Conservation (phyloP, 2,329 filamentous ascomycete genomes). For the Lecanicillium sp. region DNA sequence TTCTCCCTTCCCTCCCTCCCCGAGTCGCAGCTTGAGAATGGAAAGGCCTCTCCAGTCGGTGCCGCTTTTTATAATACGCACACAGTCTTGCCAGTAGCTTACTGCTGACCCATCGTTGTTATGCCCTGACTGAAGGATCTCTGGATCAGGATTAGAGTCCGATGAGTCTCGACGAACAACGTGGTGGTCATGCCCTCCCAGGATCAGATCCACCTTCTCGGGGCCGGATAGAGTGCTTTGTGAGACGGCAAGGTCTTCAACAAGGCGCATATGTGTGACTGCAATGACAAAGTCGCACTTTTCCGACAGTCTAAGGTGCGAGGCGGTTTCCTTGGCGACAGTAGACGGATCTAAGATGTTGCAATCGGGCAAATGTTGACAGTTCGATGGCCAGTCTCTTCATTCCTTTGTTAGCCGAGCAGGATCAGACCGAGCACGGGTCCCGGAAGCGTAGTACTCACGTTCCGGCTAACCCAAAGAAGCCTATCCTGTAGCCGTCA, state of each 20-base stretch:
- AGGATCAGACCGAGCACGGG: background rate
- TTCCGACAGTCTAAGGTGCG: constrained; percentile 8
- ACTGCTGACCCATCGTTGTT: background rate
- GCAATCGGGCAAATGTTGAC: constrained; percentile 9
- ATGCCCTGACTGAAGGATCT: constrained; percentile 9
- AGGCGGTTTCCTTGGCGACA: constrained; percentile 3
- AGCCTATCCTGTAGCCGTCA: constrained; percentile 8
- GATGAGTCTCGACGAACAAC: constrained; percentile 13
- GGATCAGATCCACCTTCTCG: constrained; percentile 14
- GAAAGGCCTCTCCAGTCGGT: constrained; percentile 10
- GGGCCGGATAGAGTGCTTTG: constrained; percentile 10
- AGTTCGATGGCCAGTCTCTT: constrained; percentile 12
- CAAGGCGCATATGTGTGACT: constrained; percentile 17
- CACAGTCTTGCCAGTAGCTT: background rate
- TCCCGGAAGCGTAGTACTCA: background rate
- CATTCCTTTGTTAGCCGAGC: background rate
- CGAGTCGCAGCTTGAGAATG: constrained; percentile 3
- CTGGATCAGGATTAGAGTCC: constrained; percentile 11
- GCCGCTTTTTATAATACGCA: constrained; percentile 11
- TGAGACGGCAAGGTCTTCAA: constrained; percentile 10
- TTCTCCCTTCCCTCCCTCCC: background rate
- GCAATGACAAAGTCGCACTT: constrained; percentile 17
- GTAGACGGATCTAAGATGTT: constrained; percentile 10
- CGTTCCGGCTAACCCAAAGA: constrained; percentile 11
- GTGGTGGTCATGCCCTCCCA: constrained; percentile 18